phyloP scores from a whole-genome alignment of 345 rosid species.

The Sonneratia caseolaris region DNA sequence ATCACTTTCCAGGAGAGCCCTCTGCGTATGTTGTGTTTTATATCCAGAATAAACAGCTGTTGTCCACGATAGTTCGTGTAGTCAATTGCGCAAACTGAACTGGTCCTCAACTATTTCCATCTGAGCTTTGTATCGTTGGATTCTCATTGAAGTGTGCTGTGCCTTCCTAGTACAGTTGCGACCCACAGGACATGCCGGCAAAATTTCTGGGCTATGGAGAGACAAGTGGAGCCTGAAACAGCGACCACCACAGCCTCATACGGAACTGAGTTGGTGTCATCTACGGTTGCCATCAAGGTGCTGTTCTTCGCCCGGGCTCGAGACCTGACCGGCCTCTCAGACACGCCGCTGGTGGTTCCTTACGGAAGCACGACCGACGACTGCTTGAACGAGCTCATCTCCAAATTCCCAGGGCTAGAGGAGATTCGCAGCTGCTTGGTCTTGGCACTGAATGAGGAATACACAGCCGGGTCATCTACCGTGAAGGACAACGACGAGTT shows the following conservation, averaged over 20 bases:
- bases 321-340: constrained; percentile 57
- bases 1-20: too few species aligned
- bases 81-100: neutral
- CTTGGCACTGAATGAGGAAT: constrained; percentile 44
- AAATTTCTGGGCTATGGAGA: neutral
- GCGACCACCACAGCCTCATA: neutral
- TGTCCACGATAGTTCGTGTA: neutral
- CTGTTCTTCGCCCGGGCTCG: constrained; percentile 84
- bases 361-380: constrained; percentile 54
- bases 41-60: neutral
- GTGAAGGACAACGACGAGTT: constrained; percentile 73
- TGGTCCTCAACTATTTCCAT: neutral
- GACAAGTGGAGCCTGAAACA: neutral
- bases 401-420: constrained; percentile 50
- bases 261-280: neutral
- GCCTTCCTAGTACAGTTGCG: neutral
- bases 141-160: neutral
- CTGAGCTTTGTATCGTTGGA: neutral
- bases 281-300: constrained; percentile 48
- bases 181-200: neutral
- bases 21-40: too few species aligned
- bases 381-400: constrained; percentile 52
- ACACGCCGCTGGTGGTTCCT: constrained; percentile 40
- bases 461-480: constrained; percentile 40
- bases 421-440: constrained; percentile 65